Evolutionary conservation across 2,329 filamentous ascomycete genomes (phyloP), one percentile per base, ranked within the genome.

Genomic region (Cladosporium cucumerinum): DNA sequence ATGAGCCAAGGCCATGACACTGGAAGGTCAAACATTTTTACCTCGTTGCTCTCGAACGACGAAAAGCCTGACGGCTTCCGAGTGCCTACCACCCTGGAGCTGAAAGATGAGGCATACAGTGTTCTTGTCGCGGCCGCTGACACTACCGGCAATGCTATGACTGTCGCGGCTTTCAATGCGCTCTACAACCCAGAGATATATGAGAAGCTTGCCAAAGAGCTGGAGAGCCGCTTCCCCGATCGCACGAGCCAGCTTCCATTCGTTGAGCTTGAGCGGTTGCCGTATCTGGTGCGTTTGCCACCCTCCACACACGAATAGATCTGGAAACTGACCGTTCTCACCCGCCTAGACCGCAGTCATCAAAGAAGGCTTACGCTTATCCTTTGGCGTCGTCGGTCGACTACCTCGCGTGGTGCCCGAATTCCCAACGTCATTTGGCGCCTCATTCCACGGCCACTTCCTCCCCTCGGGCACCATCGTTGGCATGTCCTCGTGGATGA

Each of bases 301-400:
- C n/a, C n/a, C n/a, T n/a, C n/a, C n/a, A n/a, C n/a, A n/a, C n/a
- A n/a, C n/a, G n/a, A n/a, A n/a, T n/a, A n/a, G n/a, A n/a, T n/a
- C n/a, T n/a, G n/a, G n/a, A n/a, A n/a, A n/a, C n/a, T n/a, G n/a
- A n/a, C n/a, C n/a, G n/a, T n/a, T n/a, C n/a, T n/a, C n/a, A n/a
- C n/a, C n/a, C n/a, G n/a, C n/a, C n/a, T n/a, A 74, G 72, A 76
- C 72, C 51, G 75, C 62, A 14, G 72, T 78, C 5, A 72, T 78
- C 54, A 78, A 78, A 61, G 76, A 79, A 68, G 75, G 67, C 14
- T 68, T 78, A 12, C 71, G 78, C 71, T 49, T 77, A 4, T 76
- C 75, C 5, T 77, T 71, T 64, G 76, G 74, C 26, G 73, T 77
- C 30, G 62, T 69, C 26, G 74, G 74, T 5, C 71, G 74, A 12